Evolutionary conservation across 805 yeast genomes (phyloP), one percentile per base, ranked within the genome.

Genomic region (Saccharomycopsis vini): DNA sequence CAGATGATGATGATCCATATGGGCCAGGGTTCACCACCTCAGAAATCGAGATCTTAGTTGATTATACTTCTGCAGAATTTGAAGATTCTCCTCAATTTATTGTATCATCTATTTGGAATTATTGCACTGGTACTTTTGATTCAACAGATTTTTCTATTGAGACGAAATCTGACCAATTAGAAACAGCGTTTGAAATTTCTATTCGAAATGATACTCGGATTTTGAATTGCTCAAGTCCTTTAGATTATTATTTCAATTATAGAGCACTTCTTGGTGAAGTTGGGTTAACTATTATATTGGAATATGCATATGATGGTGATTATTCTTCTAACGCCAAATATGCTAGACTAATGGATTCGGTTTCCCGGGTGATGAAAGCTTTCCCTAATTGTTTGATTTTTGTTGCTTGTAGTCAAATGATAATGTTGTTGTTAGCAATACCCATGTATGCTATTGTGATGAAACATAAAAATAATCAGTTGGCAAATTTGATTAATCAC

Each of bases 71-170:
- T 45, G 56, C 55, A 3, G 71, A 72, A 50, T 76, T 75, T 12
- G 59, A 60, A 4, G 47, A 53, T 23, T 71, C 76, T 1, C 79
- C 81, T 1, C 77, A 75, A 52, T 68, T 60, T 46, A 62, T 73
- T 4, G 50, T 62, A 9, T 61, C 68, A 0, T 60, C 68, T 5
- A 40, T 72, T 3, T 62, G 67, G 64, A 56, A 60, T 40, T 71
- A 72, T 66, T 73, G 79, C 51, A 63, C 58, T 41, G 74, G 72
- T 1, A 58, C 45, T 5, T 62, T 32, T 21, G 48, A 46, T 20
- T 28, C 49, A n/a, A 39, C 22, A 4, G 10, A 24, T 16, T 26
- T 41, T 3, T 33, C 38, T 16, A 36, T 32, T 20, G 43, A 38
- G 19, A 43, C 39, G 29, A 6, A 13, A 10, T 28, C 30, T 38